Conservation (phyloP, 179 eudicot species). For the Amaranthus tricolor region DNA sequence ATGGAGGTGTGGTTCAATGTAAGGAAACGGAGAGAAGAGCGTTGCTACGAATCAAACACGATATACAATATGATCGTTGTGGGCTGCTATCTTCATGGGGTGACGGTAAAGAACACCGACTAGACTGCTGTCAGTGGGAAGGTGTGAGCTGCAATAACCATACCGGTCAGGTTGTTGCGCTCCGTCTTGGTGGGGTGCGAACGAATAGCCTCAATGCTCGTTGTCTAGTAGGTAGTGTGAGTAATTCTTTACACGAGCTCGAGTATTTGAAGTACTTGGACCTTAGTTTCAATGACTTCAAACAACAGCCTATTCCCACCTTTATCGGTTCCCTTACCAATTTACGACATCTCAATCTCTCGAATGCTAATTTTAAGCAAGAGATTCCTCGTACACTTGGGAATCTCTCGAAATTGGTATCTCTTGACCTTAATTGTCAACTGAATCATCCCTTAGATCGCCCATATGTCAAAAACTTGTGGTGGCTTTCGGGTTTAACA, state of each 20-base stretch:
- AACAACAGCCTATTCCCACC: constrained; percentile 2
- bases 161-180: constrained; percentile 21
- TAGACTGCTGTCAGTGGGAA: constrained; percentile 26
- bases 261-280: constrained; percentile 21
- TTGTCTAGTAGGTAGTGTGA: constrained; percentile 28
- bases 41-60: constrained; percentile 18
- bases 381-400: constrained; percentile 23
- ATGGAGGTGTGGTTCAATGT: constrained; percentile 8
- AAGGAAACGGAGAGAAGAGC: constrained; percentile 20
- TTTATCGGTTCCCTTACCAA: constrained; percentile 27
- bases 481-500: constrained; percentile 31
- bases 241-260: constrained; percentile 30
- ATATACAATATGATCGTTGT: constrained; percentile 2
- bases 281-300: constrained; percentile 21
- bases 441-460: not conserved
- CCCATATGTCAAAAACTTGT: constrained; percentile 1
- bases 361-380: constrained; percentile 9
- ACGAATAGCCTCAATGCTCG: not conserved
- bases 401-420: constrained; percentile 23
- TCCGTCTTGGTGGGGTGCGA: constrained; percentile 4
- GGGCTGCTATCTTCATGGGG: constrained; percentile 25
- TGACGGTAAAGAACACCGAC: not conserved
- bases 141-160: constrained; percentile 17
- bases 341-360: constrained; percentile 26
- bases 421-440: constrained; percentile 14